These are phyloP conservation scores for Vaccinium macrocarpon DNA, from an alignment of 148 eudicot species.

Conservation along the genomic window DNA sequence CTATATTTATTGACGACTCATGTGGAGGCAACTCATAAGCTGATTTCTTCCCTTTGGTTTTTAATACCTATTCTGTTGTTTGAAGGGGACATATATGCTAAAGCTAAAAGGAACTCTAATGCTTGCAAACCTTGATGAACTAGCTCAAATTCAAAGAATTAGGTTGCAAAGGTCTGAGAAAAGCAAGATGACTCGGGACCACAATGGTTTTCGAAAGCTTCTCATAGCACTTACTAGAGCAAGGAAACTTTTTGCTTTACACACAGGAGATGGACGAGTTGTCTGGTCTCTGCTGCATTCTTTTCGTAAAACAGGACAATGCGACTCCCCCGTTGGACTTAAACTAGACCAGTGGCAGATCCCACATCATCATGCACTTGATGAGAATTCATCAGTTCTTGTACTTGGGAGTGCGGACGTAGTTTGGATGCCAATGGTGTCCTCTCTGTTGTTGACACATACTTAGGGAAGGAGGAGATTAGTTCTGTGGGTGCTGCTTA, in stretches of 20 bases:
- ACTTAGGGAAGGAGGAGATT: slow-evolving; percentile 72
- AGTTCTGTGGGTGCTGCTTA: slow-evolving; percentile 41
- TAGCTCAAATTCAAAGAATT: slow-evolving; percentile 79
- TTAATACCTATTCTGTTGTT: slow-evolving; percentile 12
- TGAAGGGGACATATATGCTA: slow-evolving; percentile 88
- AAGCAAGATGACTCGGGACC: slow-evolving; percentile 94
- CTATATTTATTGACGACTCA: background rate
- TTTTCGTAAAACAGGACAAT: slow-evolving; percentile 63
- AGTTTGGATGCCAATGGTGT: slow-evolving; percentile 61
- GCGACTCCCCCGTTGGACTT: slow-evolving; percentile 65
- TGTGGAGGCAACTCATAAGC: background rate
- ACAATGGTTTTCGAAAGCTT: slow-evolving; percentile 91
- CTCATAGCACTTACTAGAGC: slow-evolving; percentile 83
- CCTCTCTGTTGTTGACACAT: slow-evolving; percentile 76
- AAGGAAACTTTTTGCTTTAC: slow-evolving; percentile 85
- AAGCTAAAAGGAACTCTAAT: slow-evolving; percentile 96
- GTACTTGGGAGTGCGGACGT: slow-evolving; percentile 81
- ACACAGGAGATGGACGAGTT: slow-evolving; percentile 93
- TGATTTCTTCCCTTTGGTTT: background rate
- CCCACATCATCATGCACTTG: slow-evolving; percentile 96
- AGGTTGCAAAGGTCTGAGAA: slow-evolving; percentile 83
- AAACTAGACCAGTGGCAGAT: slow-evolving; percentile 87
- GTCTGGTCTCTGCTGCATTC: slow-evolving; percentile 82
- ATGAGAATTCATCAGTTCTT: slow-evolving; percentile 87
- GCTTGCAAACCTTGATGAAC: slow-evolving; percentile 89